phyloP scores from a whole-genome alignment of 1,284 basidiomycete species.

The Ustilago tritici region DNA sequence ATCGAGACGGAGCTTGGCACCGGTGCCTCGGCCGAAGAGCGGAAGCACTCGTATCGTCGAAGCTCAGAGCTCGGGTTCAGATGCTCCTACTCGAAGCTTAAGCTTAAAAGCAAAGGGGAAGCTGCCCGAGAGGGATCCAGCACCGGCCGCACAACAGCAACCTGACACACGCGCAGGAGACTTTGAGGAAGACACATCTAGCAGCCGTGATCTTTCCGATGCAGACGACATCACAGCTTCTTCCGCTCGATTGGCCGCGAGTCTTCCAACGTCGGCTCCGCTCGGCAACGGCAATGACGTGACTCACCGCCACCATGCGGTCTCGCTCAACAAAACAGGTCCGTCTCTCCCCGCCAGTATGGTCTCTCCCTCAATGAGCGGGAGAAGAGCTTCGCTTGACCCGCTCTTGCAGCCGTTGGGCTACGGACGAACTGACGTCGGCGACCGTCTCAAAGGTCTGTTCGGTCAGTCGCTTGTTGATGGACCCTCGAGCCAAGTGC shows the following conservation, averaged over 20 bases:
- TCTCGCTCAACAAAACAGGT: constrained; percentile 2
- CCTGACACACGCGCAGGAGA: constrained; percentile 25
- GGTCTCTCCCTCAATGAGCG: not conserved
- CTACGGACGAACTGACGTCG: constrained; percentile 30
- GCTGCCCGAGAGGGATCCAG: constrained; percentile 27
- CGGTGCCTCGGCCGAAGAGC: not conserved
- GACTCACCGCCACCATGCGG: not conserved
- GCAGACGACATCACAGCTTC: constrained; percentile 7
- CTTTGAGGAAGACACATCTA: constrained; percentile 49
- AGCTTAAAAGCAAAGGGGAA: constrained; percentile 43
- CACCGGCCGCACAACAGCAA: not conserved
- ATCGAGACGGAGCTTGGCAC: not conserved
- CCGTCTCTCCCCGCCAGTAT: not conserved
- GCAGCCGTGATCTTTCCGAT: constrained; percentile 47
- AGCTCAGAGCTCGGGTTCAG: not conserved
- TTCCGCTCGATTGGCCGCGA: not conserved
- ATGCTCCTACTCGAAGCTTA: constrained; percentile 13
- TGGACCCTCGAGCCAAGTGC: constrained; percentile 1
- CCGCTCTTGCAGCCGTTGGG: constrained; percentile 37
- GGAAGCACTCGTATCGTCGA: not conserved
- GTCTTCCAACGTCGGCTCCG: not conserved
- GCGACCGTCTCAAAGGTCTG: constrained; percentile 44
- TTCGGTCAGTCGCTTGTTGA: constrained; percentile 49
- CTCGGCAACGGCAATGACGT: constrained; percentile 2
- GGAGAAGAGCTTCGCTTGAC: constrained; percentile 23